phyloP scores from a whole-genome alignment of 306 rosid genomes.

The Prosopis cineraria region DNA sequence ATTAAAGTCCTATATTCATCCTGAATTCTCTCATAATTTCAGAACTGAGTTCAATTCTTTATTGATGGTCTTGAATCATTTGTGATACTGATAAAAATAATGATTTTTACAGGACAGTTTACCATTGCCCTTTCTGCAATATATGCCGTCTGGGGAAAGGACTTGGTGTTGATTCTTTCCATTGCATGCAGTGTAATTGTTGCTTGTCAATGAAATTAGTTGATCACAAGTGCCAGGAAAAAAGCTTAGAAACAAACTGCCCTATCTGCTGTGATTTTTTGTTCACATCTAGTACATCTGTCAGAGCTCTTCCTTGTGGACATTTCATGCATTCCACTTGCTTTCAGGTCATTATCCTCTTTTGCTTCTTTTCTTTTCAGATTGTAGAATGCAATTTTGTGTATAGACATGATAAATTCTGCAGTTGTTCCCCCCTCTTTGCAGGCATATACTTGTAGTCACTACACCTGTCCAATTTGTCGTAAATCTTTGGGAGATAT shows the following conservation, averaged over 20 bases:
- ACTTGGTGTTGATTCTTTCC: constrained; percentile 70
- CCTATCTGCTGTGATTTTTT: constrained; percentile 81
- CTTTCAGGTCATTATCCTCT: constrained; percentile 59
- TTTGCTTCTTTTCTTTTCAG: constrained; percentile 15
- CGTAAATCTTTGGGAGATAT: constrained; percentile 44
- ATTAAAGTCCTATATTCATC: not conserved
- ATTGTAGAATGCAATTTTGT: not conserved
- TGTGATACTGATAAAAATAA: not conserved
- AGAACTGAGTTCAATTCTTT: not conserved
- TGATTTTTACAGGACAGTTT: constrained; percentile 52
- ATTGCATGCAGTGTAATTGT: constrained; percentile 82
- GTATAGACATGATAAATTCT: not conserved
- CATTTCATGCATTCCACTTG: constrained; percentile 88
- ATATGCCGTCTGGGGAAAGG: constrained; percentile 75
- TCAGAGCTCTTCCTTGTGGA: constrained; percentile 75
- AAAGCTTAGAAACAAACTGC: constrained; percentile 68
- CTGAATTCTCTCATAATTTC: not conserved
- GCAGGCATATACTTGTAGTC: constrained; percentile 44
- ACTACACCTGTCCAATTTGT: constrained; percentile 40
- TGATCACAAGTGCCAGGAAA: constrained; percentile 71
- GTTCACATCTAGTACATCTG: constrained; percentile 72
- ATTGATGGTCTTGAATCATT: not conserved
- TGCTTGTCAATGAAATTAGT: constrained; percentile 65
- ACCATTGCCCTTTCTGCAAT: constrained; percentile 83
- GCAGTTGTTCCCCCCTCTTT: not conserved